phyloP scores from a whole-genome alignment of 768 basidiomycete genomes.

The Lactarius quietus region DNA sequence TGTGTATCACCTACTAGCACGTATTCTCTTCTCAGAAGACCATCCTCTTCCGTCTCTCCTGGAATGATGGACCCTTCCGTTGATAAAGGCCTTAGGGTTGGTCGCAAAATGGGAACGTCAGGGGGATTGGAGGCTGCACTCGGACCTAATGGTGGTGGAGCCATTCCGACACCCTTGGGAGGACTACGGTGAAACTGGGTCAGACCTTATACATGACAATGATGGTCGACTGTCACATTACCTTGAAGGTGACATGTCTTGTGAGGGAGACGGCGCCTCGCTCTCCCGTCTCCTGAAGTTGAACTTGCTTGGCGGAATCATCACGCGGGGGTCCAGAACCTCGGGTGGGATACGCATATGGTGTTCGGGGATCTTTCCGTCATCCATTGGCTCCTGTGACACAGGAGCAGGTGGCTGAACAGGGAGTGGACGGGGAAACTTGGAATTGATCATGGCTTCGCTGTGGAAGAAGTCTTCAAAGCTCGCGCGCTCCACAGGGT shows the following conservation, averaged over 20 bases:
- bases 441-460: constrained; percentile 69
- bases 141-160: not conserved
- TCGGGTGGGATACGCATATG: constrained; percentile 75
- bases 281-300: constrained; percentile 51
- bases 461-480: constrained; percentile 93
- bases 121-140: constrained; percentile 3
- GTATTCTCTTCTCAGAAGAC: constrained; percentile 78
- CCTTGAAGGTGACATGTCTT: constrained; percentile 15
- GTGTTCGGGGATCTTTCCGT: constrained; percentile 58
- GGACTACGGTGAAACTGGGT: not conserved
- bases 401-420: constrained; percentile 33
- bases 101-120: constrained; percentile 5
- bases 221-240: not conserved
- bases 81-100: constrained; percentile 34
- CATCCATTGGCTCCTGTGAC: constrained; percentile 26
- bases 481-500: constrained; percentile 77
- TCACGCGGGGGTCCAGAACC: constrained; percentile 72
- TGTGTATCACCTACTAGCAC: constrained; percentile 89
- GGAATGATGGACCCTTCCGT: constrained; percentile 69
- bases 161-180: not conserved
- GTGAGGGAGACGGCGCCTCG: constrained; percentile 10
- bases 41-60: constrained; percentile 82
- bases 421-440: constrained; percentile 57
- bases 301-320: constrained; percentile 82
- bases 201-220: too few species aligned